Conservation (phyloP, 2,329 filamentous ascomycete species). For the Fusarium subtropicale region DNA sequence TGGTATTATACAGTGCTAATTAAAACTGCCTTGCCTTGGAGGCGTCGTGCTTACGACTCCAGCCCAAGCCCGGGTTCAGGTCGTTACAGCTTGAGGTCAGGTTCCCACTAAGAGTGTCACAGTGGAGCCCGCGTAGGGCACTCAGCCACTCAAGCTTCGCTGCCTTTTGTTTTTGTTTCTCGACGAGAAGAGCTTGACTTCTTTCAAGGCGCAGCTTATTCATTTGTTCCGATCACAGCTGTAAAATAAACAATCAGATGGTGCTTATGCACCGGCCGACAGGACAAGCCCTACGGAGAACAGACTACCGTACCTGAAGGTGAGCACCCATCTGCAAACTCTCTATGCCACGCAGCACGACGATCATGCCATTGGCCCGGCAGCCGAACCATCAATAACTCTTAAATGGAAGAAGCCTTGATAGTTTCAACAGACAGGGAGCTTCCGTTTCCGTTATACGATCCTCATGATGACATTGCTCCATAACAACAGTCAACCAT, state of each 20-base stretch:
- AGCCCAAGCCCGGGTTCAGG: constrained; percentile 20
- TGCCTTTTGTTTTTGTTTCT: constrained; percentile 12
- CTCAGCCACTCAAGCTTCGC: constrained; percentile 33
- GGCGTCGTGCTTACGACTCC: constrained; percentile 41
- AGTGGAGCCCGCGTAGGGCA: constrained; percentile 10
- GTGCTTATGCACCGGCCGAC: background rate
- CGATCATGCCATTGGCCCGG: constrained; percentile 40
- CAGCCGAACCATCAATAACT: constrained; percentile 22
- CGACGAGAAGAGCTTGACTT: background rate
- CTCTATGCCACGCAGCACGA: constrained; percentile 32
- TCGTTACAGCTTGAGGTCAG: constrained; percentile 37
- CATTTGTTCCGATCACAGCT: constrained; percentile 23
- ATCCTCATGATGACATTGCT: constrained; percentile 27
- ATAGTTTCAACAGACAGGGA: constrained; percentile 1
- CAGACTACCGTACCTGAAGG: background rate
- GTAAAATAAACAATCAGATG: constrained; percentile 13
- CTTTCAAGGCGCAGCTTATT: constrained; percentile 38
- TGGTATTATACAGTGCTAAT: constrained; percentile 3
- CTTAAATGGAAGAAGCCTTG: constrained; percentile 25
- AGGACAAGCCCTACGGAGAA: background rate
- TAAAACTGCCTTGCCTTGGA: constrained; percentile 34
- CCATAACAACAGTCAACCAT: background rate
- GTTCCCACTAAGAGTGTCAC: constrained; percentile 34
- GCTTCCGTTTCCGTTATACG: constrained; percentile 11
- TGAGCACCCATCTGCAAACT: constrained; percentile 8